A percentile compares a stretch with the other conserved stretches of the same genome.
Conservation (phyloP, 2,329 filamentous ascomycete species). For the Neonectria faginata region DNA sequence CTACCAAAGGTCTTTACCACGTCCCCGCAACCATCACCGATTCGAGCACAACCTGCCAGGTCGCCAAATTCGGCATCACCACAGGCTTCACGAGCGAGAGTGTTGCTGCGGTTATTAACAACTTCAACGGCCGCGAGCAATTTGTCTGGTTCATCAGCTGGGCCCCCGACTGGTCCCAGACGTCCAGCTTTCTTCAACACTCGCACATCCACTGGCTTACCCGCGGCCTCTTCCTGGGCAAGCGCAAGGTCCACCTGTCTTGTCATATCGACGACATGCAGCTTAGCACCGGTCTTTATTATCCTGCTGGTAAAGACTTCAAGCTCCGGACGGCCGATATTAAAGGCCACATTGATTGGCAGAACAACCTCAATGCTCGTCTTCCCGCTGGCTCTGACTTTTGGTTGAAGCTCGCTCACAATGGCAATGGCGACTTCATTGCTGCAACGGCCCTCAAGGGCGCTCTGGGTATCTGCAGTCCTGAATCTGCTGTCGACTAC, state of each 20-base stretch:
- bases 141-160: constrained; percentile 38
- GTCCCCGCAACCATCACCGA: constrained; percentile 31
- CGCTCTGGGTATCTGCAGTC: constrained; percentile 10
- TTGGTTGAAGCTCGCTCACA: constrained; percentile 33
- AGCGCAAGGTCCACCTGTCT: constrained; percentile 33
- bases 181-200: constrained; percentile 32
- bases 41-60: constrained; percentile 21
- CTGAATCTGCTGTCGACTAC: constrained; percentile 29
- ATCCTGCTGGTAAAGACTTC: constrained; percentile 28
- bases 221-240: constrained; percentile 35
- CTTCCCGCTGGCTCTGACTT: constrained; percentile 31
- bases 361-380: constrained; percentile 28
- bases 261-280: constrained; percentile 34
- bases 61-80: constrained; percentile 33
- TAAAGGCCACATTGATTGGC: constrained; percentile 31
- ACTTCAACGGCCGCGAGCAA: constrained; percentile 33
- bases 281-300: constrained; percentile 31
- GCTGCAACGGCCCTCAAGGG: constrained; percentile 9
- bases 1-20: constrained; percentile 33
- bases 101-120: constrained; percentile 35
- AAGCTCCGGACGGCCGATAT: constrained; percentile 34
- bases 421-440: constrained; percentile 37
- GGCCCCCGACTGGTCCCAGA: constrained; percentile 36
- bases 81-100: constrained; percentile 25
- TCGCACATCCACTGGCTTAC: constrained; percentile 36